Evolutionary conservation across 352 stramenopile species (phyloP).

Genomic region (Globisporangium emineosum): DNA sequence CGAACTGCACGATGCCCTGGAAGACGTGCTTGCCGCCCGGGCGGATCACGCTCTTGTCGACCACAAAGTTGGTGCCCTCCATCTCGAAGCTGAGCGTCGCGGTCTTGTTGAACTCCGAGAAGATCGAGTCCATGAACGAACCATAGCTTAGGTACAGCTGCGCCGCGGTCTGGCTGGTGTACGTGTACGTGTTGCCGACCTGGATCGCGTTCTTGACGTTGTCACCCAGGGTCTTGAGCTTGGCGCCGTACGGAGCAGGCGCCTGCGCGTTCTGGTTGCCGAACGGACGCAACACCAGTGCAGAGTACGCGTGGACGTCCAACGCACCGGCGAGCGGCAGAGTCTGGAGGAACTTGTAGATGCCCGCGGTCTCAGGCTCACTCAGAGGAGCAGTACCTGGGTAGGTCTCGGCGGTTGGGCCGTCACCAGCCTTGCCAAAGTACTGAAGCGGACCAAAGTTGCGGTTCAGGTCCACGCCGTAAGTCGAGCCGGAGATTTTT

Average conservation of each 20-base stretch:
- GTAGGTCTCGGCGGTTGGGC: constrained; percentile 23
- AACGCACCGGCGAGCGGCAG: constrained; percentile 19
- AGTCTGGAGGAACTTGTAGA: constrained; percentile 22
- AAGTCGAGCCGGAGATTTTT: constrained; percentile 14
- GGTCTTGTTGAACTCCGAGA: constrained; percentile 17
- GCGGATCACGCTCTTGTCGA: constrained; percentile 20
- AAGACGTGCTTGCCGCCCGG: constrained; percentile 22
- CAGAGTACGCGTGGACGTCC: constrained; percentile 29
- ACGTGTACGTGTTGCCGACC: constrained; percentile 14
- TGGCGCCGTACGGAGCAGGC: constrained; percentile 14
- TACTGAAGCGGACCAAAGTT: constrained; percentile 23
- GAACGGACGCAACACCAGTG: constrained; percentile 21
- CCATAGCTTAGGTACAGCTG: constrained; percentile 28
- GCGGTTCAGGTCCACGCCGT: constrained; percentile 31
- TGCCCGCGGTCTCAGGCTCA: constrained; percentile 24
- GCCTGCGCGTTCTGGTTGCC: constrained; percentile 17
- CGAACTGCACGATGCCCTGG: constrained; percentile 22
- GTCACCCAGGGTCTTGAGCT: constrained; percentile 18
- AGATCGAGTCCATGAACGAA: constrained; percentile 26
- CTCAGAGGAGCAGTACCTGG: constrained; percentile 17
- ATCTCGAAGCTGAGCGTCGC: constrained; percentile 28
- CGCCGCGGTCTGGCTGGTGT: constrained; percentile 19
- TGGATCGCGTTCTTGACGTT: constrained; percentile 20
- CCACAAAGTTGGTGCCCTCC: constrained; percentile 24
- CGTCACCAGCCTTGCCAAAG: constrained; percentile 12